These are phyloP conservation scores for Mycotypha africana DNA, from an alignment of 371 early-diverging fungal species.

Conservation along the genomic window DNA sequence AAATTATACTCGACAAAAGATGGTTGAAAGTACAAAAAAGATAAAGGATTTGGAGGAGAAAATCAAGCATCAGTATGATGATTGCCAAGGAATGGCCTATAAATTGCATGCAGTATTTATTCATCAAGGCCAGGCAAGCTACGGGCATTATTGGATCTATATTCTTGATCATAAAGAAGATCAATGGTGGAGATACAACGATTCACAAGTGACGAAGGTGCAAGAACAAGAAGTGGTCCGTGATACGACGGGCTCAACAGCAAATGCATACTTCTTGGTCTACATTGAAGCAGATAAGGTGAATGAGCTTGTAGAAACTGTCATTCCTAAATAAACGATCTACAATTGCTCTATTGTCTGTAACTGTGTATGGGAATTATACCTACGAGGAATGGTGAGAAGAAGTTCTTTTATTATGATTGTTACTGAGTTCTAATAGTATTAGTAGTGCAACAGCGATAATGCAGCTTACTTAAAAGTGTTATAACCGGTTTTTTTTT, in stretches of 20 bases:
- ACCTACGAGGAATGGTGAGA: no score
- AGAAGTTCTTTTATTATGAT: no score
- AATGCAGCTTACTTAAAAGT: no score
- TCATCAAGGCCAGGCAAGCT: slow-evolving; percentile 67
- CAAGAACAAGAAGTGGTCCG: slow-evolving; percentile 50
- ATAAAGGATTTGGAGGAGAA: slow-evolving; percentile 13
- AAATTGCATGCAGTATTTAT: slow-evolving; percentile 67
- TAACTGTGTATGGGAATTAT: no score
- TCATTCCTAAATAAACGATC: no score
- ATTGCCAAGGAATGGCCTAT: slow-evolving; percentile 42
- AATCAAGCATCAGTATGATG: slow-evolving; percentile 31
- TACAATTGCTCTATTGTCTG: no score
- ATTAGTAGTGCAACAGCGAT: no score
- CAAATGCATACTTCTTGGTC: slow-evolving; percentile 65
- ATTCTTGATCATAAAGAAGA: slow-evolving; percentile 58
- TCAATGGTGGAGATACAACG: slow-evolving; percentile 85
- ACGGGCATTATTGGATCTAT: slow-evolving; percentile 90
- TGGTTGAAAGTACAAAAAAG: slow-evolving; percentile 6
- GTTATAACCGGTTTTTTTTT: neutral
- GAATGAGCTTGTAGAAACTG: slow-evolving; percentile 26
- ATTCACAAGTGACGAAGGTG: slow-evolving; percentile 62
- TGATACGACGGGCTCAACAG: slow-evolving; percentile 50
- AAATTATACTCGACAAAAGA: slow-evolving; percentile 8
- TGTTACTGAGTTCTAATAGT: no score
- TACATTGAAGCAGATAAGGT: slow-evolving; percentile 41